Base-by-base conservation (phyloP, 306 rosid species). In the Corylus americana region DNA sequence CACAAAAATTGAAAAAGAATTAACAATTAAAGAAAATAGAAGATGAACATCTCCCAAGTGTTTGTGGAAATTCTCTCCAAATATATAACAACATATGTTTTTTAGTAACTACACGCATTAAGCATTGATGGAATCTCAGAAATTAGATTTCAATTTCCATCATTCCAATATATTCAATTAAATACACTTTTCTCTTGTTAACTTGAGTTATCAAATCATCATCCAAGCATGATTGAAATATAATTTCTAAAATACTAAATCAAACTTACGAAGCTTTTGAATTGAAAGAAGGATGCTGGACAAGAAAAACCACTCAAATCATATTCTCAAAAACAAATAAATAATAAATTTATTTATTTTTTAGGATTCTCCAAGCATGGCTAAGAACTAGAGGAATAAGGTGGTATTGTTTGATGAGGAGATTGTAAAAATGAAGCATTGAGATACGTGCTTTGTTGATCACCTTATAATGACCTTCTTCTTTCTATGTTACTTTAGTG, bases 401-500 rank as follows among this genome's bases (percentile, higher is more conserved):
- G 35, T 31, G 35, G 35, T 31, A 31, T 31, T 39, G 45, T 42
- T 6, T 42, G 45, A 42, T 42, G 45, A 42, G 8, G 45, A 7
- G 45, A 42, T 42, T 5, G 45, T 42, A 42, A 42, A 42, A 42
- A 42, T 5, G 45, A 42, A 42, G 45, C 45, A 42, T 42, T 42
- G 45, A 42, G 45, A 42, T 42, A 42, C 7, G 45, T 42, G 45
- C 45, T 31, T 31, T 22, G 25, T 22, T 22, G 25, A 22, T 22
- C 25, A 22, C 25, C 25, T 22, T 22, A 22, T 22, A 22, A 22
- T 22, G 25, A 22, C 75, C 72, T 47, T 64, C 74, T 77, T 49
- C 76, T 51, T 62, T 77, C 51, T 22, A 39, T 72, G 84, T 74
- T 79, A 84, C 85, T 86, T 86, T 73, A 83, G 80, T 74, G 73